Base-by-base conservation (phyloP, 306 rosid species). In the Castanea mollissima region DNA sequence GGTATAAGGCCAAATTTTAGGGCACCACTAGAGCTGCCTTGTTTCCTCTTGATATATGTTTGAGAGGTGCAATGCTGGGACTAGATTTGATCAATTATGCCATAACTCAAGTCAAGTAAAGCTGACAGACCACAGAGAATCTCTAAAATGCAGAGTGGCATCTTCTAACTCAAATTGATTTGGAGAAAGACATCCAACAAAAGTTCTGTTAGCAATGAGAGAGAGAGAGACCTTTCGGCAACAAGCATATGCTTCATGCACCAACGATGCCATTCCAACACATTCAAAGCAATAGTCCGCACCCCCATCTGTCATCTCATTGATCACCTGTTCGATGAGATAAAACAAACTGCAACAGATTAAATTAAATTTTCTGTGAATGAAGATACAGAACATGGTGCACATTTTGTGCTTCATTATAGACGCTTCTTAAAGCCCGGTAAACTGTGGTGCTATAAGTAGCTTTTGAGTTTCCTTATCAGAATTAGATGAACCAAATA, bases 211-310 rank as follows among this genome's bases (percentile, higher is more conserved):
- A 21, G 34, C 9, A 27, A 9, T 59, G 6, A n/a, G 65, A 58
- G 18, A 46, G 59, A 59, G 68, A 71, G 35, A 59, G 80, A 92
- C 99, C 97, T 89, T 84, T 79, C 96, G 86, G 81, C 91, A 90
- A 73, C 94, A 84, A 79, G 91, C 92, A 78, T 83, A 92, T 29
- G 99, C 99, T 75, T 94, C 97, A 4, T 87, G 85, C 67, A 94
- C 91, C 86, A 92, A 85, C 27, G 92, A 86, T 69, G 93, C 83
- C 78, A 71, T 71, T 64, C 99, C 97, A 74, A 91, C 97, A 73
- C 93, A 92, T 85, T 94, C 97, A 41, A 90, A 92, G 83, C 99
- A 94, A 83, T 84, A 89, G 86, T 92, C 97, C 31, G 95, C 93
- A 34, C 95, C 99, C 5, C 89, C 97, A 18, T 59, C 89, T 69